Evolutionary conservation across 352 stramenopile species (phyloP), one percentile per base, ranked within the genome.

Genomic region (Globisporangium viniferum): DNA sequence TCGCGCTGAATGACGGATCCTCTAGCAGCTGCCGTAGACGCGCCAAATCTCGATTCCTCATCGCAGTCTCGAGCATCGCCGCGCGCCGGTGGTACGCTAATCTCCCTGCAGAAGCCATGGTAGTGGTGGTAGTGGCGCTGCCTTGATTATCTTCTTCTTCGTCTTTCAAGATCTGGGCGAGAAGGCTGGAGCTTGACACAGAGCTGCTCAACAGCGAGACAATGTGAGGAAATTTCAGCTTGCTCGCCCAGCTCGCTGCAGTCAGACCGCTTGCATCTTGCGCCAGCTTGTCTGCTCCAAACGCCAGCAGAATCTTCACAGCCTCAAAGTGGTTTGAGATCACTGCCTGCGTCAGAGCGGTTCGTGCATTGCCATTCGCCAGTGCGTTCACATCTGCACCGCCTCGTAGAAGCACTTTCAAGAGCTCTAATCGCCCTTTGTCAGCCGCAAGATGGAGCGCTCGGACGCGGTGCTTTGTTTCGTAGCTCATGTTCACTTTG

Each of bases 301-400:
- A 80, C 0, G 82, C 81, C 10, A 91, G 46, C 0, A 93, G 62
- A 15, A 83, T 71, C 8, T 67, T 71, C 18, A 75, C 63, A 14
- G 75, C 65, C 6, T 82, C 73, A 24, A 72, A 66, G 35, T 90
- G 82, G 12, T 77, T 69, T 0, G 75, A 76, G 1, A 84, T 68
- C 18, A 75, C 69, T 8, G 82, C 81, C 69, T 91, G 80, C 7
- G 88, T 85, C 12, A 91, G 58, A 15, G 79, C 54, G 5, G 82
- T 80, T 15, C 75, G 67, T 20, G 72, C 72, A 7, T 48, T 48
- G 14, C n/a, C 6, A n/a, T 8, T 44, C 5, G 49, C 82, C 81
- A 9, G 68, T 55, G 10, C 67, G 62, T 90, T 71, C 2, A 81
- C 76, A 64, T 76, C 60, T 5, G 72, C 81, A 20, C 75, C 81